Evolutionary conservation across 2,329 filamentous ascomycete species (phyloP).

Genomic region (Neurospora crassa): DNA sequence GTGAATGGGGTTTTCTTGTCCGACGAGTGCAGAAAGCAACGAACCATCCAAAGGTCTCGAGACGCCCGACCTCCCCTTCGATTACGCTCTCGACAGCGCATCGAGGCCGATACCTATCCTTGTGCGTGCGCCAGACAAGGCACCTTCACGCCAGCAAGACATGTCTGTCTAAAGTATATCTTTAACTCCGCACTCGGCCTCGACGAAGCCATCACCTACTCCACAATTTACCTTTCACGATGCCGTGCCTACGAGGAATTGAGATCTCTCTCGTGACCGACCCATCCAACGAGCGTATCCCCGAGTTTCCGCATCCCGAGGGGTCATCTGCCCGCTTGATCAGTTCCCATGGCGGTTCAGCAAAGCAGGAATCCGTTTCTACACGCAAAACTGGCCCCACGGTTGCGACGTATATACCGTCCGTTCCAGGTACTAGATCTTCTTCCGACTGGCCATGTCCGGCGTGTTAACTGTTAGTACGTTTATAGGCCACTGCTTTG

Average conservation of each 20-base stretch:
- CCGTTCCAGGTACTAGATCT: constrained; percentile 34
- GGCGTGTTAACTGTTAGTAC: background rate
- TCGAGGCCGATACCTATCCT: background rate
- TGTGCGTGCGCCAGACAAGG: background rate
- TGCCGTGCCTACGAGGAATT: constrained; percentile 42
- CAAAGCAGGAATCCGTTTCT: background rate
- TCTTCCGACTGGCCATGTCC: constrained; percentile 2
- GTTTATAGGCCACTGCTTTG: constrained; percentile 39
- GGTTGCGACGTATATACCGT: constrained; percentile 48
- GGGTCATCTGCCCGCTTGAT: constrained; percentile 32
- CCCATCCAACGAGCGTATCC: constrained; percentile 28
- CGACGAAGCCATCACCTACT: background rate
- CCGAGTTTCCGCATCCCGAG: constrained; percentile 47
- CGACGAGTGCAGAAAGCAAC: background rate
- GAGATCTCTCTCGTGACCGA: constrained; percentile 34
- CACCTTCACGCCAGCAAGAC: background rate
- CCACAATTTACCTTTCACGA: constrained; percentile 16
- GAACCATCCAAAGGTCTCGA: background rate
- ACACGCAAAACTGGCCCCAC: constrained; percentile 27
- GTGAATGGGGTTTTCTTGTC: background rate
- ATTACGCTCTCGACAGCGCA: background rate
- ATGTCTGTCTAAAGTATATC: background rate
- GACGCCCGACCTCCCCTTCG: background rate
- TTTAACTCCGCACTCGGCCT: background rate
- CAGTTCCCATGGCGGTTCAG: constrained; percentile 7